phyloP scores from a whole-genome alignment of 768 basidiomycete species.

The Favolaschia claudopus region DNA sequence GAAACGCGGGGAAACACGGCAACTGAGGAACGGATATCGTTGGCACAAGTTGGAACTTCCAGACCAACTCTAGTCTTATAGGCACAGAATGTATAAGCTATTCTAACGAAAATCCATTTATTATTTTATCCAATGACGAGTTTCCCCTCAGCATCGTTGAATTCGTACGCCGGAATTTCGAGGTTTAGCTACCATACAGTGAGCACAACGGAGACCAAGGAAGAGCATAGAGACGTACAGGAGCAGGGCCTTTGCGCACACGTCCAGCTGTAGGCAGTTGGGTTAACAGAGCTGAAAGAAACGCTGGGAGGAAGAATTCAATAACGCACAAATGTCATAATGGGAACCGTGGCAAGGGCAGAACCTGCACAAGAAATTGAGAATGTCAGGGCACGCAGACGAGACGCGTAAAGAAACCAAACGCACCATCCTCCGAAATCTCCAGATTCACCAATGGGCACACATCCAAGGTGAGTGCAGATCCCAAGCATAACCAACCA shows the following conservation, averaged over 20 bases:
- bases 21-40: neutral
- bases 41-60: constrained; percentile 5
- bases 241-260: constrained; percentile 95
- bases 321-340: constrained; percentile 87
- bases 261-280: constrained; percentile 74
- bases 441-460: constrained; percentile 96
- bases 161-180: constrained; percentile 88
- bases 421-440: constrained; percentile 96
- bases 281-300: constrained; percentile 9
- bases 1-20: neutral
- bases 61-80: constrained; percentile 19
- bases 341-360: constrained; percentile 99
- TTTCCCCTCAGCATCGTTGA: constrained; percentile 89
- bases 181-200: constrained; percentile 76
- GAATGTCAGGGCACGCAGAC: neutral
- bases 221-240: constrained; percentile 58
- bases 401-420: neutral
- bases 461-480: constrained; percentile 98
- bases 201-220: neutral
- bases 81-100: constrained; percentile 21
- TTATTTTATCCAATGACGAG: constrained; percentile 78
- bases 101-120: constrained; percentile 34
- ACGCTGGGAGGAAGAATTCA: neutral
- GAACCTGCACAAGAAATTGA: constrained; percentile 60
- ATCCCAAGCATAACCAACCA: constrained; percentile 95